Evolutionary conservation across 2,329 filamentous ascomycete species (phyloP), one percentile per base, ranked within the genome.

Genomic region (Penicillium griseofulvum): DNA sequence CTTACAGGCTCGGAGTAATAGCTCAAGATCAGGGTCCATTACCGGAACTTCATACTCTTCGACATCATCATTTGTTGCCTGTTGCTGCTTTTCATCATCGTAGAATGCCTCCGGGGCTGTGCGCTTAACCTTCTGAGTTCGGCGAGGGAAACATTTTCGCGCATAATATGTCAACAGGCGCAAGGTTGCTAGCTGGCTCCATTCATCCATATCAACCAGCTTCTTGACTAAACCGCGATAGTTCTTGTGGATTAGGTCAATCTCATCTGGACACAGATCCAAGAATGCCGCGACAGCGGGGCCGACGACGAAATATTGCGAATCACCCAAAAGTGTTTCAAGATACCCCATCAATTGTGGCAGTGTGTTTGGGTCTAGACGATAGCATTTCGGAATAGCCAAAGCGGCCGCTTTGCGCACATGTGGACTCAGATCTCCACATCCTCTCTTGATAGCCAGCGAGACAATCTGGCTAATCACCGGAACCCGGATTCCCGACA

Each of bases 171-270:
- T 87, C 84, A 97, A 87, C 61, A 99, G 78, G 37, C 86, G 83
- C 64, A 99, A 70, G 3, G 89, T 89, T 2, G 91, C 88, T 51
- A 97, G 74, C 75, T 99, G 94, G 39, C 91, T 89, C 94, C 94
- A 99, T 75, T 99, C 94, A 68, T 99, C 94, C 94, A 99, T 99
- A 70, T 99, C 94, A 24, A 97, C 91, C 49, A 97, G 78, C 78
- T 97, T 96, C 72, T 86, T 90, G 59, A 96, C 87, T 59, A 99
- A 78, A 34, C 84, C 81, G 48, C 90, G 85, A 75, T 97, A 99
- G 70, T 96, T 89, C 62, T 88, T 87, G 74, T 99, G 94, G 63
- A 99, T 86, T 56, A 99, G 77, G 70, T 97, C 92, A 60, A 96
- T 82, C 51, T 89, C 81, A 16, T 95, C 88, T 0, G 94, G 92